Evolutionary conservation across 2,329 filamentous ascomycete genomes (phyloP).

Genomic region (Scedosporium apiospermum): DNA sequence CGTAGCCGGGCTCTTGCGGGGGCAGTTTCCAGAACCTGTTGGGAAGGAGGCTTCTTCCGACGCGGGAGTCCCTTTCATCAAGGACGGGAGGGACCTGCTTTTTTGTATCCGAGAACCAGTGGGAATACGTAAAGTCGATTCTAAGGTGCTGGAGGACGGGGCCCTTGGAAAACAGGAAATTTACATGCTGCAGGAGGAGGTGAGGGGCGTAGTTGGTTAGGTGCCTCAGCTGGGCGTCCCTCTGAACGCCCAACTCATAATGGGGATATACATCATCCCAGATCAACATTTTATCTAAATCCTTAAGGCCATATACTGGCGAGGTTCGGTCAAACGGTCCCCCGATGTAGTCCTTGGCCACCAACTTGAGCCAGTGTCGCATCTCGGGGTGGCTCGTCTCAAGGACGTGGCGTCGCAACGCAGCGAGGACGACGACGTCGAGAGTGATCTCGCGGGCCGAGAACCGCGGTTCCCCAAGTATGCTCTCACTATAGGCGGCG

Average conservation of each 20-base stretch:
- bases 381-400: slow-evolving; percentile 5
- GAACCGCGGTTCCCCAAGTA: too few relatives aligned
- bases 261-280: too few relatives aligned
- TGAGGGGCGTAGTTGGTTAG: background rate
- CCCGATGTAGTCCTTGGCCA: background rate
- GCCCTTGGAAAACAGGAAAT: background rate
- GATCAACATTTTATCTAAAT: too few relatives aligned
- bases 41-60: background rate
- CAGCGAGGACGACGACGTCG: background rate
- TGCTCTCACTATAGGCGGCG: background rate
- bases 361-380: background rate
- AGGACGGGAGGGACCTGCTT: background rate
- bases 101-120: background rate
- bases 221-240: background rate
- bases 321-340: background rate
- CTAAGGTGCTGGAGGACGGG: background rate
- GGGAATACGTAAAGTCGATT: background rate
- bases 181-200: background rate
- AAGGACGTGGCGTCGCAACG: background rate
- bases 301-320: too few relatives aligned
- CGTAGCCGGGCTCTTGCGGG: background rate
- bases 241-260: too few relatives aligned
- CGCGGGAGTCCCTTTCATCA: background rate
- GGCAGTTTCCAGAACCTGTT: background rate
- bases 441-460: background rate